Percentiles rank a stretch among this genome's conserved stretches.
Evolutionary conservation across 2,329 filamentous ascomycete genomes (phyloP).

Genomic region (Aspergillus brunneoviolaceus): DNA sequence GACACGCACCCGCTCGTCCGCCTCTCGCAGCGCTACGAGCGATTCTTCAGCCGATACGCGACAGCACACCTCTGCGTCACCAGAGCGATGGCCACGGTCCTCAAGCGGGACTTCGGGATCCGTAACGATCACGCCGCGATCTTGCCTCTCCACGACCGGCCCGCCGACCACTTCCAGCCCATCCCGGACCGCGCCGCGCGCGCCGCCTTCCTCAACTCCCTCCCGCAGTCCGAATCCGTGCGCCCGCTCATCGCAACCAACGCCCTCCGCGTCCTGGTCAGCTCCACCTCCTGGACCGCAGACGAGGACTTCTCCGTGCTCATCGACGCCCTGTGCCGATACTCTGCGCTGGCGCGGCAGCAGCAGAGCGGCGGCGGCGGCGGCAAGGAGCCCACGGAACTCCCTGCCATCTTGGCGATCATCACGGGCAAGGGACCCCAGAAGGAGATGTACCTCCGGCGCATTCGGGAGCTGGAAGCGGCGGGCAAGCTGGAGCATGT

Average conservation of each 20-base stretch:
- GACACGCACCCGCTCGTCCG: slow-evolving; percentile 70
- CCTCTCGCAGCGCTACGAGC: slow-evolving; percentile 76
- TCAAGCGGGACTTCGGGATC: slow-evolving; percentile 67
- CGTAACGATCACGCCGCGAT: slow-evolving; percentile 53
- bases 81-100: slow-evolving; percentile 76
- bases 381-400: slow-evolving; percentile 26
- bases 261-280: slow-evolving; percentile 71
- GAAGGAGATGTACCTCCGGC: slow-evolving; percentile 69
- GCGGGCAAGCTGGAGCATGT: slow-evolving; percentile 67
- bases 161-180: slow-evolving; percentile 78
- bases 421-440: slow-evolving; percentile 94
- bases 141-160: slow-evolving; percentile 79
- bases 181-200: slow-evolving; percentile 53
- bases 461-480: slow-evolving; percentile 62
- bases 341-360: slow-evolving; percentile 58
- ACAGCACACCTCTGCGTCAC: slow-evolving; percentile 83
- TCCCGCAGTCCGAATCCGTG: slow-evolving; percentile 64
- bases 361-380: slow-evolving; percentile 24
- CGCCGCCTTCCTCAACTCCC: slow-evolving; percentile 59
- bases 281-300: slow-evolving; percentile 94
- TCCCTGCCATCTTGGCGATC: slow-evolving; percentile 74
- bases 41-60: slow-evolving; percentile 65
- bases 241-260: slow-evolving; percentile 60
- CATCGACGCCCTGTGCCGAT: slow-evolving; percentile 75
- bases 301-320: slow-evolving; percentile 93